phyloP scores from a whole-genome alignment of 129 eudicot species.

The Artemisia annua region DNA sequence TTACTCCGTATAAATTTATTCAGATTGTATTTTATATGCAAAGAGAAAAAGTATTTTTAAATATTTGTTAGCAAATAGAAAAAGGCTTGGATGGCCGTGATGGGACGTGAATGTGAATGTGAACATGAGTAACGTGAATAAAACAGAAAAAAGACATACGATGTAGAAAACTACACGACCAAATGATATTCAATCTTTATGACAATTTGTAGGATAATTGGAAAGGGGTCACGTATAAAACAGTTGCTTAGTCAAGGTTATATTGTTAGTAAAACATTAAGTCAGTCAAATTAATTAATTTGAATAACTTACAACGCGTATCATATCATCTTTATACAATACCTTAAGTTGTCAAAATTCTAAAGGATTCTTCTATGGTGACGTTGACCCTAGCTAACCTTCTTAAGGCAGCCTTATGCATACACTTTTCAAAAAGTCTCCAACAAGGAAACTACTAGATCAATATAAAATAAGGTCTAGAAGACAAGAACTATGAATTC shows the following conservation, averaged over 20 bases:
- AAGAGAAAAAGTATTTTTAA: too few relatives aligned
- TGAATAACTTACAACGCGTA: conserved; percentile 9
- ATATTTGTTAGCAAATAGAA: too few relatives aligned
- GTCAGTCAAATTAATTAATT: not conserved
- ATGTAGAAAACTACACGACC: too few relatives aligned
- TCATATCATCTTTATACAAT: conserved; percentile 1
- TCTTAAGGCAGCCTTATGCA: conserved; percentile 20
- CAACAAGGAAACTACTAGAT: conserved; percentile 23
- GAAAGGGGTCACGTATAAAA: too few relatives aligned
- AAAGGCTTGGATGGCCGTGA: too few relatives aligned
- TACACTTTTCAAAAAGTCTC: too few relatives aligned
- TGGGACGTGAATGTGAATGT: too few relatives aligned
- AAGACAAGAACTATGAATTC: not conserved
- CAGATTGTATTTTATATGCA: too few relatives aligned
- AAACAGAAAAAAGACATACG: too few relatives aligned
- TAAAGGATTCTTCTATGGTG: conserved; percentile 24
- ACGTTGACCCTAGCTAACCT: conserved; percentile 31
- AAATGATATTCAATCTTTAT: not conserved
- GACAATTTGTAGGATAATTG: not conserved
- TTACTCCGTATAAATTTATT: too few relatives aligned
- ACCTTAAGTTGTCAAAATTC: not conserved
- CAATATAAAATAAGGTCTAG: conserved; percentile 11
- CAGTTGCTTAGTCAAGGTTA: not conserved
- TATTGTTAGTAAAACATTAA: not conserved
- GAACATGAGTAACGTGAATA: too few relatives aligned